Conservation (phyloP, 1,284 basidiomycete genomes). For the Cutaneotrichosporon sp. region DNA sequence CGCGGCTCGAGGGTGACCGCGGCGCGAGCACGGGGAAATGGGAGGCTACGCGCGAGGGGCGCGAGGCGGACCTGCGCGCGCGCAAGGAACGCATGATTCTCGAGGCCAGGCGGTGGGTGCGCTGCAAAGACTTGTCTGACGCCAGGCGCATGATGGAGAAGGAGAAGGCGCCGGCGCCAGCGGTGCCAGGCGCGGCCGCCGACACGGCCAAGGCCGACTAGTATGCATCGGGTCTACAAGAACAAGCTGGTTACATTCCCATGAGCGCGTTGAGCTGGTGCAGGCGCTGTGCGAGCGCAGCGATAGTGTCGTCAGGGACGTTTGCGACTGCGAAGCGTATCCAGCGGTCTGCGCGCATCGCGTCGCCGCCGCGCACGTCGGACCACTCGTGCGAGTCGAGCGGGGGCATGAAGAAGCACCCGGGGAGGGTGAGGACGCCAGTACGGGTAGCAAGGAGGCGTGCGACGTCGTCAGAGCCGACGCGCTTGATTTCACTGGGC, state of each 20-base stretch:
- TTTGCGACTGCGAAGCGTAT: slow-evolving; percentile 70
- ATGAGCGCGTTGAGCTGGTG: slow-evolving; percentile 48
- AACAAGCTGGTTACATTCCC: slow-evolving; percentile 9
- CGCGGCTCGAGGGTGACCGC: slow-evolving; percentile 20
- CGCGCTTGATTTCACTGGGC: slow-evolving; percentile 42
- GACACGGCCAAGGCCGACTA: slow-evolving; percentile 15
- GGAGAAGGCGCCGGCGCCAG: slow-evolving; percentile 33
- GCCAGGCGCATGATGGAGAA: slow-evolving; percentile 38
- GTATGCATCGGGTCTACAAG: slow-evolving; percentile 6
- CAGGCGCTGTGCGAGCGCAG: slow-evolving; percentile 58
- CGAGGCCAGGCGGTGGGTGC: slow-evolving; percentile 41
- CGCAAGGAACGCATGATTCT: slow-evolving; percentile 45
- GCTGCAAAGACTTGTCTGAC: slow-evolving; percentile 1
- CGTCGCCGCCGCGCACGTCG: slow-evolving; percentile 26
- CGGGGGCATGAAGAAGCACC: slow-evolving; percentile 58
- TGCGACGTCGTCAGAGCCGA: slow-evolving; percentile 55
- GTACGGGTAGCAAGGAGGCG: slow-evolving; percentile 57
- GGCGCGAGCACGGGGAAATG: slow-evolving; percentile 24
- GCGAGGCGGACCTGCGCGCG: slow-evolving; percentile 38
- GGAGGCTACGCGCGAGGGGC: slow-evolving; percentile 40
- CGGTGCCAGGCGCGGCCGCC: neutral
- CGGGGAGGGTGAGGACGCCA: slow-evolving; percentile 66
- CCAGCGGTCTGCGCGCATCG: slow-evolving; percentile 26
- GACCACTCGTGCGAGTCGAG: slow-evolving; percentile 34
- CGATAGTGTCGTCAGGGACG: slow-evolving; percentile 60